phyloP scores from a whole-genome alignment of 2,329 filamentous ascomycete genomes.

The Pseudogymnoascus destructans region DNA sequence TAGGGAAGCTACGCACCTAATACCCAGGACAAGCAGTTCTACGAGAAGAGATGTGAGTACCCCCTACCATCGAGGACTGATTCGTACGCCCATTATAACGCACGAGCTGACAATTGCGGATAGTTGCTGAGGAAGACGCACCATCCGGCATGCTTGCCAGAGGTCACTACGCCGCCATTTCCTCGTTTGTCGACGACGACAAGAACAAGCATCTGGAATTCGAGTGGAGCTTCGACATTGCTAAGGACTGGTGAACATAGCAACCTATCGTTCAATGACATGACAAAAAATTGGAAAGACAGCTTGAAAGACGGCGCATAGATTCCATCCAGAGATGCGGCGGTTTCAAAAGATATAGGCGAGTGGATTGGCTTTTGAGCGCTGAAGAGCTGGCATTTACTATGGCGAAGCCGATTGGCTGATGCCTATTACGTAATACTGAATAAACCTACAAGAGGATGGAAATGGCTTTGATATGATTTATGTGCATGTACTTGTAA shows the following conservation, averaged over 20 bases:
- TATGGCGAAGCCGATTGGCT: not conserved
- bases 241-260: slow-evolving; percentile 72
- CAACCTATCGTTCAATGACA: not conserved
- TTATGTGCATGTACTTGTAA: slow-evolving; percentile 3
- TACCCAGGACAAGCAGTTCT: slow-evolving; percentile 72
- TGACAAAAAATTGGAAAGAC: not conserved
- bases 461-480: not conserved
- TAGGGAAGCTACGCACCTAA: slow-evolving; percentile 88
- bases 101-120: slow-evolving; percentile 4
- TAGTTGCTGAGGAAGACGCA: slow-evolving; percentile 84
- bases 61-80: not conserved
- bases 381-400: not conserved
- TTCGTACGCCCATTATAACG: not conserved
- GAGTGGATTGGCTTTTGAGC: not conserved
- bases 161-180: slow-evolving; percentile 79
- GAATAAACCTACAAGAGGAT: not conserved
- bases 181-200: slow-evolving; percentile 92
- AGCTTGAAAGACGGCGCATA: not conserved
- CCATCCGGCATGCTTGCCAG: slow-evolving; percentile 82
- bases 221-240: slow-evolving; percentile 92
- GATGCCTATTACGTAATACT: not conserved
- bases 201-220: slow-evolving; percentile 81
- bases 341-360: not conserved
- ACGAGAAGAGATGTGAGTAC: slow-evolving; percentile 80
- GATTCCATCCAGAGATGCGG: not conserved